Conservation (phyloP, 306 rosid genomes). For the Arachis stenosperma region DNA sequence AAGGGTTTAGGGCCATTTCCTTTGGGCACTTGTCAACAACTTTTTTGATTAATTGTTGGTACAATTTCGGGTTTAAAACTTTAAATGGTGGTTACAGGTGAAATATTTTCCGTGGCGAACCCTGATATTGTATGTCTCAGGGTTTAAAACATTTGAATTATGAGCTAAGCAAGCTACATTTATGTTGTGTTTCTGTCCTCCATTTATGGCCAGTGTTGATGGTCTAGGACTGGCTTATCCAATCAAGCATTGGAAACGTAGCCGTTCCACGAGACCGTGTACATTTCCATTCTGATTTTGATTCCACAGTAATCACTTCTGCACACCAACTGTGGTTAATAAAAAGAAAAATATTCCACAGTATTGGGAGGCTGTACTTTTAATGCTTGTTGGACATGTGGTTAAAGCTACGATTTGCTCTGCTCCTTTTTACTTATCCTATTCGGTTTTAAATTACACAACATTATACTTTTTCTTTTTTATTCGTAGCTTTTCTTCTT, state of each 20-base stretch:
- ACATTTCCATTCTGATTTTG: slow-evolving; percentile 17
- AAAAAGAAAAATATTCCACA: background rate
- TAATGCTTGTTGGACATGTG: slow-evolving; percentile 15
- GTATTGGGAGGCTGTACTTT: slow-evolving; percentile 14
- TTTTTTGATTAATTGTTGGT: background rate
- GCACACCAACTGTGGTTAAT: background rate
- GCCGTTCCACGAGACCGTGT: background rate
- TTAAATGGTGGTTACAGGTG: background rate
- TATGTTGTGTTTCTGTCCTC: background rate
- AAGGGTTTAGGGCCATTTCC: no score
- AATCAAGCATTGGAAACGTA: slow-evolving; percentile 2
- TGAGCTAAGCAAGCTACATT: background rate
- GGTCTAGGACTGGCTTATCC: background rate
- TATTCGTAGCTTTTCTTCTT: background rate
- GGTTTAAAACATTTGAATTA: background rate
- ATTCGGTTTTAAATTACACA: background rate
- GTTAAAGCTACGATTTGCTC: slow-evolving; percentile 1
- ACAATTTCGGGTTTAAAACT: background rate
- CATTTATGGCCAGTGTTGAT: background rate
- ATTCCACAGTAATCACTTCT: background rate
- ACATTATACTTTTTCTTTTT: background rate
- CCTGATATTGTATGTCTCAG: background rate
- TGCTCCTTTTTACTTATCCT: background rate
- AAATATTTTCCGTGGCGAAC: background rate
- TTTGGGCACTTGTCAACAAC: no score